A percentile compares a stretch with the other conserved stretches of the same genome.
phyloP scores from a whole-genome alignment of 441 rosid species.

The Arabidopsis hybrid region DNA sequence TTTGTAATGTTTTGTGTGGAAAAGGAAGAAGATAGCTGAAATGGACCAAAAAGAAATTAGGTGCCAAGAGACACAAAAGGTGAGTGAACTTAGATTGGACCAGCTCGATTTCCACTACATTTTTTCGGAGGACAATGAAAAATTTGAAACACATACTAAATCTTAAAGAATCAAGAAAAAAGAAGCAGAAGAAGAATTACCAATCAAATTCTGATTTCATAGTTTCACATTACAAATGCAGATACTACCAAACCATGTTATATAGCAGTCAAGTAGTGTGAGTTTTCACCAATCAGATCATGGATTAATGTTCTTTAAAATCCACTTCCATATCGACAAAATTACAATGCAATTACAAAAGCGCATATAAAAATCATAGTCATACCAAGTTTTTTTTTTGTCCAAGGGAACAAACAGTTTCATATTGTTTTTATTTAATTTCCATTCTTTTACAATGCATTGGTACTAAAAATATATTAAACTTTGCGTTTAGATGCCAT shows the following conservation, averaged over 20 bases:
- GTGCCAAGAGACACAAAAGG: conserved; percentile 45
- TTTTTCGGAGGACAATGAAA: conserved; percentile 35
- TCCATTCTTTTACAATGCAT: background rate
- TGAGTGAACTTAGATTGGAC: conserved; percentile 58
- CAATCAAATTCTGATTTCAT: conserved; percentile 28
- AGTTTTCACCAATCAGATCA: conserved; percentile 37
- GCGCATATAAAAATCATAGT: conserved; percentile 17
- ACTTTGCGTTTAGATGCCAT: background rate
- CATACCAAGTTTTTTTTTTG: background rate
- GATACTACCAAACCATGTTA: conserved; percentile 41
- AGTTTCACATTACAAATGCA: conserved; percentile 27
- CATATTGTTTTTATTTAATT: background rate
- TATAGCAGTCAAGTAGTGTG: conserved; percentile 32
- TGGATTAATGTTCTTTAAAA: conserved; percentile 35
- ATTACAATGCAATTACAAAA: conserved; percentile 8
- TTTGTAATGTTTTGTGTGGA: conserved; percentile 37
- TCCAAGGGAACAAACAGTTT: background rate
- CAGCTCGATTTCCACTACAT: conserved; percentile 63
- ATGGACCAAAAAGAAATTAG: conserved; percentile 47
- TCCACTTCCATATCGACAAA: conserved; percentile 25
- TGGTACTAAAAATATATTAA: background rate
- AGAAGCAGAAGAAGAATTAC: conserved; percentile 12
- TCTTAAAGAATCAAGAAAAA: conserved; percentile 31
- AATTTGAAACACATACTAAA: conserved; percentile 25
- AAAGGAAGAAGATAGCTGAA: conserved; percentile 43